Conservation (phyloP, 352 stramenopile genomes). For the Pythium guiyangense region DNA sequence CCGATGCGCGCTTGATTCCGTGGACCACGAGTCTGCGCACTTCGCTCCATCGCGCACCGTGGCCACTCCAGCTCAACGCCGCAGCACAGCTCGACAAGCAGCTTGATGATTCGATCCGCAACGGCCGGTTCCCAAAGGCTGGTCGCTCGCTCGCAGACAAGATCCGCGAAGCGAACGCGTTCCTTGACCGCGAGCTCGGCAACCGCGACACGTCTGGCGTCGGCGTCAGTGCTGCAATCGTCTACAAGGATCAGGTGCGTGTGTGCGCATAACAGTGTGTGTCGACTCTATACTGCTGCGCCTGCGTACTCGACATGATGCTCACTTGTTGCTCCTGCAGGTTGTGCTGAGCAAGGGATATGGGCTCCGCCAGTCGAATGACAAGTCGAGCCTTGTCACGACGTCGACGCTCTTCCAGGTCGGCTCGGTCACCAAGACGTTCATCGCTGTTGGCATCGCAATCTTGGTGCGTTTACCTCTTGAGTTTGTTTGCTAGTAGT, state of each 20-base stretch:
- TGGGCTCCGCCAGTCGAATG: conserved; percentile 28
- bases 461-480: conserved; percentile 20
- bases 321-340: neutral
- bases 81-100: conserved; percentile 17
- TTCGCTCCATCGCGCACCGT: conserved; percentile 12
- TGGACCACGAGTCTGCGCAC: conserved; percentile 11
- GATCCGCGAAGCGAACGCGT: conserved; percentile 33
- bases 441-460: conserved; percentile 39
- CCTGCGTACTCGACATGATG: neutral
- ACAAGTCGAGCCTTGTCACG: conserved; percentile 27
- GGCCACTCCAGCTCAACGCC: neutral
- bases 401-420: conserved; percentile 60
- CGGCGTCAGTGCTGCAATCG: conserved; percentile 36
- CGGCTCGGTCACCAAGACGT: conserved; percentile 63
- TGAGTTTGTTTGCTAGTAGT: neutral
- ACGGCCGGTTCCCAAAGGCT: conserved; percentile 27
- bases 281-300: neutral
- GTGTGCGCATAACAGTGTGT: neutral
- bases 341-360: conserved; percentile 39
- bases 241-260: conserved; percentile 42
- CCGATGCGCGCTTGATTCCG: conserved; percentile 6
- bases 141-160: conserved; percentile 38
- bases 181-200: conserved; percentile 36
- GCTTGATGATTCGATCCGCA: conserved; percentile 27
- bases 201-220: conserved; percentile 31